Evolutionary conservation across 176 grass and related monocot species (phyloP).

Genomic region (Oryza rufipogon): DNA sequence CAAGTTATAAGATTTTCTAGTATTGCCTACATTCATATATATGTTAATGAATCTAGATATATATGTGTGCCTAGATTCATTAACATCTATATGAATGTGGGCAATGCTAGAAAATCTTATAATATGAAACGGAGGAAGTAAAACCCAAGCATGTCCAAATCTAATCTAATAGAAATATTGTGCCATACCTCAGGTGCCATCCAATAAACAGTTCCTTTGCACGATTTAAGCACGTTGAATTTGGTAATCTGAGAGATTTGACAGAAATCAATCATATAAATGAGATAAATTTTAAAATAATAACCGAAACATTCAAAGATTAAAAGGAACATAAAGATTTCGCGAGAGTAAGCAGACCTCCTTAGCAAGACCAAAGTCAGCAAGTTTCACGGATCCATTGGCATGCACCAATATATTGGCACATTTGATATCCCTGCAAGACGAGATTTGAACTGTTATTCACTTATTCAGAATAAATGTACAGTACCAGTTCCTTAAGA

Average conservation of each 20-base stretch:
- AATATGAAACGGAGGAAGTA: not conserved
- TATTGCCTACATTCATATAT: too few species aligned
- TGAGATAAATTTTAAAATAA: conserved; percentile 23
- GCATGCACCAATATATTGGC: conserved; percentile 97
- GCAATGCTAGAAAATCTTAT: too few species aligned
- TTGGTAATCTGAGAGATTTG: conserved; percentile 73
- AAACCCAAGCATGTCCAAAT: conserved; percentile 20
- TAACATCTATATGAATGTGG: too few species aligned
- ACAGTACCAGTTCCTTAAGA: conserved; percentile 15
- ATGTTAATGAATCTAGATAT: too few species aligned
- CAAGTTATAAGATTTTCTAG: too few species aligned
- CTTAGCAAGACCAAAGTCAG: conserved; percentile 94
- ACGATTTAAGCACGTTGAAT: conserved; percentile 78
- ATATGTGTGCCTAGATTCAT: too few species aligned
- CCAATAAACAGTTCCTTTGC: conserved; percentile 98
- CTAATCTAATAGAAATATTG: conserved; percentile 13
- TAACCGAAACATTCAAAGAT: conserved; percentile 19
- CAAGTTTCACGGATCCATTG: conserved; percentile 97
- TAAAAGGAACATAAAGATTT: not conserved
- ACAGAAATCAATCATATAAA: conserved; percentile 22
- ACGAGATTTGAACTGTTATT: conserved; percentile 30
- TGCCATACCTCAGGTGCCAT: conserved; percentile 97
- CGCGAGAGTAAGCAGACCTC: conserved; percentile 52
- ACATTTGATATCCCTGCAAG: conserved; percentile 95
- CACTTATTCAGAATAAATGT: conserved; percentile 28